Conservation (phyloP, 139 green algal species). For the Asterochloris sp. region DNA sequence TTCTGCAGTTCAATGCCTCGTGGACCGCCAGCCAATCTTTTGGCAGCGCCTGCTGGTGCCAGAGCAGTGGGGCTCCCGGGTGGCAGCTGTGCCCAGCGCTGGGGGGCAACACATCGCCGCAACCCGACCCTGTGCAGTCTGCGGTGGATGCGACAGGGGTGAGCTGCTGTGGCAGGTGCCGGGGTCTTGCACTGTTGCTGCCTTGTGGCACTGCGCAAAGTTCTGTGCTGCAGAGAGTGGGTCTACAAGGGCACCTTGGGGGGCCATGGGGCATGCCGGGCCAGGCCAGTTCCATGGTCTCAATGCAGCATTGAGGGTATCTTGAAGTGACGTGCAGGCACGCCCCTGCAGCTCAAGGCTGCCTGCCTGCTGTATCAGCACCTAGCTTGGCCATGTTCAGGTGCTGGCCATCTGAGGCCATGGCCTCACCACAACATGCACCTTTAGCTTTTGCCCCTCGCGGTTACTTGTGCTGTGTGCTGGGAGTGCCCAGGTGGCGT, state of each 20-base stretch:
- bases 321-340: no score
- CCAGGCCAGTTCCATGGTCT: background rate
- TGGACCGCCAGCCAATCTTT: background rate
- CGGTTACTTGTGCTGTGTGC: no score
- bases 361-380: no score
- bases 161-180: background rate
- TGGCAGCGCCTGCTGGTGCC: conserved; percentile 1
- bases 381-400: no score
- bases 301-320: background rate
- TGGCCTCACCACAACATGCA: no score
- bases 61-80: conserved; percentile 4
- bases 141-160: conserved; percentile 5
- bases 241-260: background rate
- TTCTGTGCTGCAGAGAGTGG: background rate
- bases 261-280: background rate
- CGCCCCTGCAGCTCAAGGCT: no score
- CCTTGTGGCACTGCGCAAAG: no score
- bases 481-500: no score
- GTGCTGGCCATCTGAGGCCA: no score
- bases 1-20: no score
- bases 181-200: no score
- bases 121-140: conserved; percentile 5
- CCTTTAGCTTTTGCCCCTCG: no score
- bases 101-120: background rate
- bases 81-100: conserved; percentile 5